Evolutionary conservation across 352 stramenopile genomes (phyloP), one percentile per base, ranked within the genome.

Genomic region (Phytophthora melonis): DNA sequence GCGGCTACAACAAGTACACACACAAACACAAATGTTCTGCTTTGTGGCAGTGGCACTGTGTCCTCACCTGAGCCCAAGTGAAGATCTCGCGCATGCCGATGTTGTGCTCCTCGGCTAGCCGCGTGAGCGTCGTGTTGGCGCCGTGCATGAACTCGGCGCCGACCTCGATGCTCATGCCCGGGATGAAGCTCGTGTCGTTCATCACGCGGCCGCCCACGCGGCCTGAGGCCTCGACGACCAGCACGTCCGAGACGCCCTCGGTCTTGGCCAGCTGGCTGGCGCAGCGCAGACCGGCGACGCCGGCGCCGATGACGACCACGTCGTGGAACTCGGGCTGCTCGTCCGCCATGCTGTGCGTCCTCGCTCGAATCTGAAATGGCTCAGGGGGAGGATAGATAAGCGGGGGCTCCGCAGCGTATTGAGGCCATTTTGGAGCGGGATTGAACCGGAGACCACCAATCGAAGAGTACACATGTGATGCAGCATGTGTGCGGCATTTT

Each of bases 51-150:
- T 63, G 13, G 63, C 32, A 57, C 9, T 56, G 8, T 63, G 36
- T 74, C 68, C 81, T 78, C 77, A 95, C 88, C 88, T 95, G 88
- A 66, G 87, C 86, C 88, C 88, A 95, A 52, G 87, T 94, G 71
- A 95, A 95, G 60, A 95, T 93, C 75, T 95, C 88, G 30, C 87
- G 86, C 66, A 94, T 41, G 67, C 78, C 78, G 74, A 90, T 92
- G 58, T 88, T 74, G 52, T 88, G 63, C 72, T 94, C 72, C 58
- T 88, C 80, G 0, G 88, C 88, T 27, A 95, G 68, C 2, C 74
- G 73, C 14, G 88, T 95, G 63, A 95, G 80, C 63, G 87, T 87
- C 56, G 88, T 95, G 74, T 93, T 93, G 57, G 78, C 84, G 41
- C 88, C 88, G 47, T 95, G 88, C 47, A 93, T 63, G 55, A 95